These are phyloP conservation scores for Epichloe amarillans DNA, from an alignment of 2,329 filamentous ascomycete species.

Conservation along the genomic window DNA sequence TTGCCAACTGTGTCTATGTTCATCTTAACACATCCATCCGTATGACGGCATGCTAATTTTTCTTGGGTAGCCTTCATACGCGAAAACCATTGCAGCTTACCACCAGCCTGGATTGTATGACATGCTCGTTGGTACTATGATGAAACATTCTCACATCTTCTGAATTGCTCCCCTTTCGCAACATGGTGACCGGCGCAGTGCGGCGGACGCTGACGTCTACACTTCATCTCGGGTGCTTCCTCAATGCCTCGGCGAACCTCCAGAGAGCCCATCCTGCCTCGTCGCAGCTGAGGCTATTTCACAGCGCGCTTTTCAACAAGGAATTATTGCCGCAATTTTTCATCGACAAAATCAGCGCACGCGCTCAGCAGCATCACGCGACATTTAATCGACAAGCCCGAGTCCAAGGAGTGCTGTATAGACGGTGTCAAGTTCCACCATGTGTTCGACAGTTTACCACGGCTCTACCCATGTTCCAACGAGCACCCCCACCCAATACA, in stretches of 20 bases:
- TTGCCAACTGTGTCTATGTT: neutral
- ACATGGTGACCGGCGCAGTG: constrained; percentile 36
- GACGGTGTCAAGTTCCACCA: neutral
- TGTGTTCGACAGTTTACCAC: constrained; percentile 19
- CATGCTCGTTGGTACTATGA: constrained; percentile 11
- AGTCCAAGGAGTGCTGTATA: neutral
- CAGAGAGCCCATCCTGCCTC: constrained; percentile 11
- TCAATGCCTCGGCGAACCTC: constrained; percentile 9
- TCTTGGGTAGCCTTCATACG: neutral
- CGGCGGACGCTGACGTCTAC: constrained; percentile 36
- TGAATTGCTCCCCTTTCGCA: constrained; percentile 14
- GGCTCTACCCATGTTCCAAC: constrained; percentile 9
- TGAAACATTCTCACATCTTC: constrained; percentile 14
- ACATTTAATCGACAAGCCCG: neutral
- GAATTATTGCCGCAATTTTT: neutral
- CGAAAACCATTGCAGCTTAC: neutral
- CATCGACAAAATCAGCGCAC: neutral
- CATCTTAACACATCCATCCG: neutral
- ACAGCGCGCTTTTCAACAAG: neutral
- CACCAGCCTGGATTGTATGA: neutral
- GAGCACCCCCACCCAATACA: constrained; percentile 15
- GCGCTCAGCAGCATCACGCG: neutral
- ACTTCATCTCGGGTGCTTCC: constrained; percentile 21
- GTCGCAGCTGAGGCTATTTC: neutral
- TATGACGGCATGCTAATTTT: constrained; percentile 3